Percentiles rank a stretch among this genome's conserved stretches.
These are phyloP conservation scores for Angomonas desouzai DNA, from an alignment of 208 protist species.

Conservation along the genomic window DNA sequence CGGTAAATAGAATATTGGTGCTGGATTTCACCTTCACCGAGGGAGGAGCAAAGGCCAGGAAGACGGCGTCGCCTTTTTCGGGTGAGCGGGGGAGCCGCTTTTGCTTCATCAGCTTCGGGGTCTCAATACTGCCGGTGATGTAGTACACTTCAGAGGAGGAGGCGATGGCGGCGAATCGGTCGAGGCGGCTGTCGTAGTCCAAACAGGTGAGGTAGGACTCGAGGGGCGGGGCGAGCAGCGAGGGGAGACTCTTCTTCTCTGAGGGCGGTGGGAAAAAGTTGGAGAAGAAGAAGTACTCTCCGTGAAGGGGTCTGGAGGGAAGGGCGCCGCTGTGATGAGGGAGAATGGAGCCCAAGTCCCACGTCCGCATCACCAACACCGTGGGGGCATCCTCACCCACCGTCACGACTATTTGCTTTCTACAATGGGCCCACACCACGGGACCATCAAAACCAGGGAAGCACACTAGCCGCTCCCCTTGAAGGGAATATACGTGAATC, in stretches of 20 bases:
- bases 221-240: not conserved
- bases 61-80: conserved; percentile 29
- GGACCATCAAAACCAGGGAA: not conserved
- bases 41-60: conserved; percentile 31
- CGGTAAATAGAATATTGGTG: conserved; percentile 44
- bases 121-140: conserved; percentile 40
- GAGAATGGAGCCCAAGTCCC: conserved; percentile 23
- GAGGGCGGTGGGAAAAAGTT: not conserved
- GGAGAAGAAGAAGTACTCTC: conserved; percentile 41
- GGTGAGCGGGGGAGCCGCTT: conserved; percentile 30
- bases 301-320: conserved; percentile 29
- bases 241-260: not conserved
- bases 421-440: not conserved
- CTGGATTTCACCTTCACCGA: conserved; percentile 3
- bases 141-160: conserved; percentile 81
- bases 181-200: not conserved
- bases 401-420: conserved; percentile 61
- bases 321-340: conserved; percentile 6
- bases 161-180: conserved; percentile 77
- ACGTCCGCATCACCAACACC: conserved; percentile 40
- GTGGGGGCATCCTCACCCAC: conserved; percentile 68
- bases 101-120: conserved; percentile 16
- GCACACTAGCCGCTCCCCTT: not conserved
- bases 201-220: conserved; percentile 1
- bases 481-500: conserved; percentile 33